A percentile compares a stretch with the other conserved stretches of the same genome.
These are phyloP conservation scores for Calendula officinalis DNA, from an alignment of 129 eudicot genomes.

Conservation along the genomic window DNA sequence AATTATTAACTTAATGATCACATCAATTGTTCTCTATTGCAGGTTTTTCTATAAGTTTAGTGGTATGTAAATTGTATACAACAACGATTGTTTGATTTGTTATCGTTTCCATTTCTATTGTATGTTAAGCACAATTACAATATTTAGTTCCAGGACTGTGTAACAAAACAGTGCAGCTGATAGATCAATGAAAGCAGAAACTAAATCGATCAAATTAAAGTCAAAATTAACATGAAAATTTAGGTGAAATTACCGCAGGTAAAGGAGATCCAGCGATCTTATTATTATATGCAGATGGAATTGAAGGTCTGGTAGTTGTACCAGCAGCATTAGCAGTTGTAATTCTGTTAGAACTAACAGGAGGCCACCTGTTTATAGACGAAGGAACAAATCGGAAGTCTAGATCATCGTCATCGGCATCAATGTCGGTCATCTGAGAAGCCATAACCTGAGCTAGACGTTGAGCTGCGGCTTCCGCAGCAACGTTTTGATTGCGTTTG, in stretches of 20 bases:
- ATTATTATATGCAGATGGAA: constrained; percentile 31
- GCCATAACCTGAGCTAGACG: constrained; percentile 99
- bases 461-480: constrained; percentile 98
- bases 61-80: too few species aligned
- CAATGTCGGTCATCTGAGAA: constrained; percentile 60
- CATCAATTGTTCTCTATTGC: constrained; percentile 9
- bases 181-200: constrained; percentile 4
- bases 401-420: constrained; percentile 42
- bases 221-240: too few species aligned
- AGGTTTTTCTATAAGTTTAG: too few species aligned
- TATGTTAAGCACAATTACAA: not conserved
- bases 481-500: constrained; percentile 88
- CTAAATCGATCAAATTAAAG: too few species aligned
- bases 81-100: too few species aligned
- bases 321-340: constrained; percentile 17
- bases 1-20: not conserved
- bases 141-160: not conserved
- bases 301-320: constrained; percentile 22
- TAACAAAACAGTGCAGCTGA: constrained; percentile 4
- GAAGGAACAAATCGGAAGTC: constrained; percentile 67
- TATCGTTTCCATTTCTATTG: too few species aligned
- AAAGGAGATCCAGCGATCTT: constrained; percentile 63
- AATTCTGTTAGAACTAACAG: constrained; percentile 22
- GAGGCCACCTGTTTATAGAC: constrained; percentile 43
- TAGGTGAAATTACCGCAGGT: constrained; percentile 41